Evolutionary conservation across 306 rosid species (phyloP).

Genomic region (Fragaria vesca): DNA sequence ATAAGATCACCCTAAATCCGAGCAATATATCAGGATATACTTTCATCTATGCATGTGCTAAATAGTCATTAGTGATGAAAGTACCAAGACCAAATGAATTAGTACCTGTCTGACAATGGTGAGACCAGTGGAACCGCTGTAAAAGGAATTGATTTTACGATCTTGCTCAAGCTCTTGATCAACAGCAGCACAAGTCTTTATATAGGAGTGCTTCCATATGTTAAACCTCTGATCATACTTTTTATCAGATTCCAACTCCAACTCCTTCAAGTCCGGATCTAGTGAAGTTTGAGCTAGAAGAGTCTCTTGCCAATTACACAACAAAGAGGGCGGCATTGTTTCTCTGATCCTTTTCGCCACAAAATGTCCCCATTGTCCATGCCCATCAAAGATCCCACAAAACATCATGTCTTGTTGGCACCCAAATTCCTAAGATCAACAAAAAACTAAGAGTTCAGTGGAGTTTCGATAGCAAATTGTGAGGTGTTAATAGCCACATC

Average conservation of each 20-base stretch:
- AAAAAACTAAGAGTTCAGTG: neutral
- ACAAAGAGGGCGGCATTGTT: constrained; percentile 70
- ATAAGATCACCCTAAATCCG: constrained; percentile 60
- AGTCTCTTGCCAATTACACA: constrained; percentile 83
- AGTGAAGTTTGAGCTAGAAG: constrained; percentile 52
- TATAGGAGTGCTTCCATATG: constrained; percentile 76
- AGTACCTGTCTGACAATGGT: constrained; percentile 87
- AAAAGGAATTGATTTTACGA: constrained; percentile 69
- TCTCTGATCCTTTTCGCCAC: constrained; percentile 80
- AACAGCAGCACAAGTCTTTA: constrained; percentile 77
- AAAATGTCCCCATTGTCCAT: constrained; percentile 94
- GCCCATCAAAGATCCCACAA: constrained; percentile 93
- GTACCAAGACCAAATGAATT: neutral
- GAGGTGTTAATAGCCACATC: neutral
- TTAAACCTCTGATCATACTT: constrained; percentile 45
- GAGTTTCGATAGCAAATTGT: neutral
- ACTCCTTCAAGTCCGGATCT: constrained; percentile 35
- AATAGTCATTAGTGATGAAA: neutral
- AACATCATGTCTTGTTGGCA: constrained; percentile 90
- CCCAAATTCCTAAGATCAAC: constrained; percentile 71
- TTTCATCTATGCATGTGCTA: neutral
- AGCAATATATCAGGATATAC: neutral
- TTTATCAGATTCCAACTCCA: constrained; percentile 42
- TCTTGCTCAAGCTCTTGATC: constrained; percentile 67
- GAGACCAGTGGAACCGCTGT: constrained; percentile 91